Evolutionary conservation across 169 alveolate genomes (phyloP), one percentile per base, ranked within the genome.

Genomic region (Eimeria sp.): DNA sequence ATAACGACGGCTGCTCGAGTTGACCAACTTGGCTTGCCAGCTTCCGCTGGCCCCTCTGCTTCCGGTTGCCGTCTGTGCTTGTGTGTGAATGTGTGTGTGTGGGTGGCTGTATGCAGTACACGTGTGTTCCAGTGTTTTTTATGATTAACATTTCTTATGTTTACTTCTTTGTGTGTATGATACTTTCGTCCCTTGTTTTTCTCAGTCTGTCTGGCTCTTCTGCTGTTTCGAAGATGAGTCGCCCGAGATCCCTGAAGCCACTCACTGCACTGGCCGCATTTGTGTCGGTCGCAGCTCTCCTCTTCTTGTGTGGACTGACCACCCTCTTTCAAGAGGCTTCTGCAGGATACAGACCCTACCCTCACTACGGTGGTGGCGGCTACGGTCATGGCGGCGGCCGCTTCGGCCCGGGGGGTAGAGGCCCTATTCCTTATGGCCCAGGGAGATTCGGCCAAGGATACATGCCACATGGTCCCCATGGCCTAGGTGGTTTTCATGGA

Each of bases 251-350:
- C 20, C 20, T 76, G 64, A 76, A 76, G 85, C 85, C 85, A 10
- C 20, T 46, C 62, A 27, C 64, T n/a, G 66, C 66, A 11, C 37
- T 77, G 66, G 87, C 87, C 87, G 20, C 87, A 25, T 43, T n/a
- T 62, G 23, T 46, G 25, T 37, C 62, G 46, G 27, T 49, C 43
- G 66, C 40, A 77, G 66, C 46, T 4, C 11, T 77, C 87, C 87
- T 77, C 25, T 77, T 33, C 66, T 77, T 77, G 64, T 46, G 40
- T 52, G 62, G 64, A 71, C 80, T 71, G n/a, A 37, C 80, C 49
- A 16, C 6, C 54, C 80, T 30, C 4, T 71, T 52, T 8, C 80
- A 71, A 71, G 80, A 30, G 80, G 80, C 80, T 16, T 11, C 37
- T 0, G 80, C 54, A 4, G 80, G 43, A 14, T 71, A 71, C 54